Conservation (phyloP, 352 stramenopile species). For the Aphanomyces cochlioides region DNA sequence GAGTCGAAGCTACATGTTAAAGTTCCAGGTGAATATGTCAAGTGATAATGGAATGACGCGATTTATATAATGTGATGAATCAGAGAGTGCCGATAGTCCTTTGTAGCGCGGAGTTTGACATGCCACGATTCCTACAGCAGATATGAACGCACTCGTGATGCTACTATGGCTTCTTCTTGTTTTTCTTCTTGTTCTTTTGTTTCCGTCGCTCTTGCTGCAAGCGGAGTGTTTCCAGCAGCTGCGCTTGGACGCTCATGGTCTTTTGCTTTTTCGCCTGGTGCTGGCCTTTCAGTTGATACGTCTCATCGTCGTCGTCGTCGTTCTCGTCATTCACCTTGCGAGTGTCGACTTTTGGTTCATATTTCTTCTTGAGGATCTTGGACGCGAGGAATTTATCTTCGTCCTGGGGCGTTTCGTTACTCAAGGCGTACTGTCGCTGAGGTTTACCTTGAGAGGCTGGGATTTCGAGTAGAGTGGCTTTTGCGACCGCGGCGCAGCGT, state of each 20-base stretch:
- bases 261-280: constrained; percentile 14
- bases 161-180: constrained; percentile 21
- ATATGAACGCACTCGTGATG: neutral
- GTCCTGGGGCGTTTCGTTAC: constrained; percentile 5
- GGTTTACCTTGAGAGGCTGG: neutral
- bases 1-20: too few species aligned
- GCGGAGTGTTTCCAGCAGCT: constrained; percentile 18
- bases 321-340: neutral
- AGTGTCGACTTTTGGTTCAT: neutral
- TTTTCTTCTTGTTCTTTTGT: constrained; percentile 30
- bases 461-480: constrained; percentile 28
- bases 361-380: constrained; percentile 30
- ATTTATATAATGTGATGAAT: too few species aligned
- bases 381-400: constrained; percentile 30
- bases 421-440: neutral
- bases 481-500: neutral
- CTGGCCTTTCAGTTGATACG: neutral
- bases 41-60: too few species aligned
- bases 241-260: constrained; percentile 16
- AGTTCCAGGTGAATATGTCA: too few species aligned
- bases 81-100: too few species aligned
- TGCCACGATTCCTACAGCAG: too few species aligned
- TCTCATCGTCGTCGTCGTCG: constrained; percentile 13
- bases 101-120: too few species aligned
- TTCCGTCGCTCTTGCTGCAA: constrained; percentile 25